Evolutionary conservation across 192 early-diverging fungal genomes (phyloP).

Genomic region (Backusella parvicylindrica): DNA sequence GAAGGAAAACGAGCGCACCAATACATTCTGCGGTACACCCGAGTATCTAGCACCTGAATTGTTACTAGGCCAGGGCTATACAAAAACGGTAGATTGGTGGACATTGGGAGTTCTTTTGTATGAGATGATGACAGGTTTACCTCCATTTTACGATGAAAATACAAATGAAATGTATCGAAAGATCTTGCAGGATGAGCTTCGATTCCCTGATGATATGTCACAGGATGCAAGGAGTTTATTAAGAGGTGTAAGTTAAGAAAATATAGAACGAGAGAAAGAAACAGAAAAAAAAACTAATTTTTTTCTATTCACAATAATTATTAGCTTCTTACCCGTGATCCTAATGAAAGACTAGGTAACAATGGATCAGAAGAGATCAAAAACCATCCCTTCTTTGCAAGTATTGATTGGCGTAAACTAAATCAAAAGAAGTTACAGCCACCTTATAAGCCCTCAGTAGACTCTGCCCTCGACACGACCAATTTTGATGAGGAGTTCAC

Average conservation of each 20-base stretch:
- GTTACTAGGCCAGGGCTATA: conserved; percentile 81
- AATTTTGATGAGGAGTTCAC: conserved; percentile 99
- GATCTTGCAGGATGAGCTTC: conserved; percentile 87
- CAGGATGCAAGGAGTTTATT: conserved; percentile 63
- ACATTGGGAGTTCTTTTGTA: conserved; percentile 88
- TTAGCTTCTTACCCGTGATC: conserved; percentile 75
- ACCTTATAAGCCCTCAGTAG: conserved; percentile 90
- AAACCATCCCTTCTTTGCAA: conserved; percentile 89
- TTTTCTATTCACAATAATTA: not conserved
- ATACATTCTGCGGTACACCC: conserved; percentile 98
- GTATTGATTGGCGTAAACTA: conserved; percentile 88
- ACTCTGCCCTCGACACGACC: conserved; percentile 86
- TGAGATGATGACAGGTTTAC: conserved; percentile 86
- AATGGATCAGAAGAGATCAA: conserved; percentile 90
- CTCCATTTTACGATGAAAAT: conserved; percentile 94
- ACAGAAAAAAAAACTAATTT: not conserved
- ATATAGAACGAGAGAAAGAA: conserved; percentile 12
- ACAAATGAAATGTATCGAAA: conserved; percentile 94
- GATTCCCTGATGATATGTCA: conserved; percentile 74
- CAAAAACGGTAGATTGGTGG: conserved; percentile 98
- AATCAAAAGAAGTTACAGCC: conserved; percentile 89
- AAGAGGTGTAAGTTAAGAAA: conserved; percentile 42
- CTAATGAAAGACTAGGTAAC: conserved; percentile 78
- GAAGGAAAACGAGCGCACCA: conserved; percentile 88
- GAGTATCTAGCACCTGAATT: conserved; percentile 97